Conservation (phyloP, 2,329 filamentous ascomycete genomes). For the Penicillium sp. region DNA sequence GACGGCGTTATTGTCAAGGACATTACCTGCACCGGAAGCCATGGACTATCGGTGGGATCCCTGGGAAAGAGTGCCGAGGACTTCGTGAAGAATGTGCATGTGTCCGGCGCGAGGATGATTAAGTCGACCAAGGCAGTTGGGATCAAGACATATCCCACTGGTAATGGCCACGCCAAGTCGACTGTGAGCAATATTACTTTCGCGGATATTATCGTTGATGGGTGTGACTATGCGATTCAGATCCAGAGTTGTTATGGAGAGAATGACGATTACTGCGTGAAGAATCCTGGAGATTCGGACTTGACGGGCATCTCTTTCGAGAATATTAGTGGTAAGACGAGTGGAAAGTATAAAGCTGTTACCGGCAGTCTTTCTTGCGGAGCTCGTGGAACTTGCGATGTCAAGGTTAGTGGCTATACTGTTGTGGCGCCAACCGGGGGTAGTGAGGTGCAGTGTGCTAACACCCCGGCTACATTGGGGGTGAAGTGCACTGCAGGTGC, state of each 20-base stretch:
- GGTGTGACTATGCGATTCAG: slow-evolving; percentile 46
- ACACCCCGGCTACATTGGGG: slow-evolving; percentile 33
- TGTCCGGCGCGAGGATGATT: slow-evolving; percentile 43
- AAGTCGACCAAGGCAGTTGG: slow-evolving; percentile 47
- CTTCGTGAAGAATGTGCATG: slow-evolving; percentile 45
- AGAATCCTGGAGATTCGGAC: slow-evolving; percentile 34
- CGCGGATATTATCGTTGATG: slow-evolving; percentile 37
- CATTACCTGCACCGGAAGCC: slow-evolving; percentile 48
- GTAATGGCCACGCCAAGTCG: slow-evolving; percentile 36
- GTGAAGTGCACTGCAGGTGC: slow-evolving; percentile 36
- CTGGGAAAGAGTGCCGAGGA: slow-evolving; percentile 44
- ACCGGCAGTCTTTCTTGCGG: slow-evolving; percentile 43
- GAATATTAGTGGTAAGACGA: slow-evolving; percentile 42
- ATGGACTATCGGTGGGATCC: slow-evolving; percentile 50
- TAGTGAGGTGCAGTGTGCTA: slow-evolving; percentile 35
- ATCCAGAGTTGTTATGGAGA: slow-evolving; percentile 48
- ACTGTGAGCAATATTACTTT: slow-evolving; percentile 46
- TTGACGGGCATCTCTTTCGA: slow-evolving; percentile 39
- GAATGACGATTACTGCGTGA: slow-evolving; percentile 36
- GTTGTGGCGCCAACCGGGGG: slow-evolving; percentile 36
- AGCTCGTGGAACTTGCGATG: slow-evolving; percentile 38
- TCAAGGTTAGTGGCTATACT: slow-evolving; percentile 34
- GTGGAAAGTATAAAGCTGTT: slow-evolving; percentile 34
- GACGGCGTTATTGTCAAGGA: slow-evolving; percentile 41
- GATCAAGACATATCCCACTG: slow-evolving; percentile 48